Evolutionary conservation across 129 eudicot genomes (phyloP).

Genomic region (Heracleum sosnowskyi): DNA sequence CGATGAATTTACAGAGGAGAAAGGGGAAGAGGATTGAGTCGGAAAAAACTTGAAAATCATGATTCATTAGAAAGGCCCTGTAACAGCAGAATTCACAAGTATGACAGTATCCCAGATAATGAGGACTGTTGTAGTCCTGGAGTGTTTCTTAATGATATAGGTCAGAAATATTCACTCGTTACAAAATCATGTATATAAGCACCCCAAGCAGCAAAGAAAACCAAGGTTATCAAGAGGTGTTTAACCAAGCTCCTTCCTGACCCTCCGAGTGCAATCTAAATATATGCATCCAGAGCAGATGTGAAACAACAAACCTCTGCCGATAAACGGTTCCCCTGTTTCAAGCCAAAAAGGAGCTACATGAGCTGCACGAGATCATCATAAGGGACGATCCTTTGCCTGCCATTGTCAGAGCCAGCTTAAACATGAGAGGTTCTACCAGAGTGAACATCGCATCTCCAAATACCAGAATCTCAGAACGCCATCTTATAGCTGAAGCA

Average conservation of each 20-base stretch:
- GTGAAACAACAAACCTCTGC: conserved; percentile 45
- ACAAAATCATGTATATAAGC: not conserved
- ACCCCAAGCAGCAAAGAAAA: not conserved
- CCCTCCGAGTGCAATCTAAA: not conserved
- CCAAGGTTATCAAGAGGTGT: not conserved
- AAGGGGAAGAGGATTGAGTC: not conserved
- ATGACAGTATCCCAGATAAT: not conserved
- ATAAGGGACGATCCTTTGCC: conserved; percentile 42
- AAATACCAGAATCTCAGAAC: conserved; percentile 54
- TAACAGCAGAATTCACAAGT: not conserved
- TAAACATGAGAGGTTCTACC: conserved; percentile 57
- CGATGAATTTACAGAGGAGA: not conserved
- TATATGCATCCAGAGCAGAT: not conserved
- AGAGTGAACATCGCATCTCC: conserved; percentile 75
- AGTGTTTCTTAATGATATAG: not conserved
- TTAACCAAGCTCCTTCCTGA: not conserved
- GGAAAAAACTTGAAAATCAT: not conserved
- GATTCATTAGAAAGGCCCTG: not conserved
- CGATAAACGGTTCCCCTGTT: conserved; percentile 53
- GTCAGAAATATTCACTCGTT: not conserved
- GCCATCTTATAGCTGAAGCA: conserved; percentile 82
- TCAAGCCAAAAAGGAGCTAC: conserved; percentile 69
- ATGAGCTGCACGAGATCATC: conserved; percentile 47
- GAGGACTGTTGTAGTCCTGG: not conserved
- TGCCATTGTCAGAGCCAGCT: conserved; percentile 50